These are phyloP conservation scores for Schwanniomyces occidentalis DNA, from an alignment of 805 yeast genomes.

Conservation along the genomic window DNA sequence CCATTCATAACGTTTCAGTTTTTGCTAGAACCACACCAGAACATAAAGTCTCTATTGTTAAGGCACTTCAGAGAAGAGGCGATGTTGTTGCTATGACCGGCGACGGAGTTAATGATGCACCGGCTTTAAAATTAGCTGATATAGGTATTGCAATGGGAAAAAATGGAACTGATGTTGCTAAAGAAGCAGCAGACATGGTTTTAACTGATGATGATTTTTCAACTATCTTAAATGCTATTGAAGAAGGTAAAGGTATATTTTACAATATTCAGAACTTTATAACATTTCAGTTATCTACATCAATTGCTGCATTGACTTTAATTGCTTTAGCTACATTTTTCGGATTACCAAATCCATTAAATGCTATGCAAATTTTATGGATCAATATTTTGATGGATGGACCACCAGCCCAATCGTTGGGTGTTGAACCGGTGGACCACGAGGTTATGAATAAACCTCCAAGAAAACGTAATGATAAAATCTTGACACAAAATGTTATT, in stretches of 20 bases:
- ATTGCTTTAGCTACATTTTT: slow-evolving; percentile 86
- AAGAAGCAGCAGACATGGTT: slow-evolving; percentile 98
- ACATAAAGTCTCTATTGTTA: slow-evolving; percentile 85
- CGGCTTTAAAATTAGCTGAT: slow-evolving; percentile 94
- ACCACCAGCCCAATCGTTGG: slow-evolving; percentile 97
- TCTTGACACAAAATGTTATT: slow-evolving; percentile 68
- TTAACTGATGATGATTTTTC: slow-evolving; percentile 95
- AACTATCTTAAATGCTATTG: slow-evolving; percentile 89
- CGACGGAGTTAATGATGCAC: slow-evolving; percentile 89
- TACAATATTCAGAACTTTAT: slow-evolving; percentile 92
- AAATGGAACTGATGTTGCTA: slow-evolving; percentile 97
- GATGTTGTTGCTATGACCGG: slow-evolving; percentile 97
- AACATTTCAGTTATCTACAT: slow-evolving; percentile 93
- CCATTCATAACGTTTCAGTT: slow-evolving; percentile 79
- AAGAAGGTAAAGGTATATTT: slow-evolving; percentile 97
- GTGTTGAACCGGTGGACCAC: slow-evolving; percentile 96
- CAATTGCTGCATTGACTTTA: slow-evolving; percentile 90
- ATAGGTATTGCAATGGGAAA: slow-evolving; percentile 94
- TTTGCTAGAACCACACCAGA: slow-evolving; percentile 96
- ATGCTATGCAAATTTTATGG: slow-evolving; percentile 98
- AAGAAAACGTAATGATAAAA: slow-evolving; percentile 81
- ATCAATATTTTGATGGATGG: slow-evolving; percentile 98
- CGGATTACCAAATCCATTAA: slow-evolving; percentile 88
- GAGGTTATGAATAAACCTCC: slow-evolving; percentile 98
- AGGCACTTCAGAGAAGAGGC: slow-evolving; percentile 86